These are phyloP conservation scores for Monosporozyma yasuniensis DNA, from an alignment of 805 yeast genomes.

Conservation along the genomic window DNA sequence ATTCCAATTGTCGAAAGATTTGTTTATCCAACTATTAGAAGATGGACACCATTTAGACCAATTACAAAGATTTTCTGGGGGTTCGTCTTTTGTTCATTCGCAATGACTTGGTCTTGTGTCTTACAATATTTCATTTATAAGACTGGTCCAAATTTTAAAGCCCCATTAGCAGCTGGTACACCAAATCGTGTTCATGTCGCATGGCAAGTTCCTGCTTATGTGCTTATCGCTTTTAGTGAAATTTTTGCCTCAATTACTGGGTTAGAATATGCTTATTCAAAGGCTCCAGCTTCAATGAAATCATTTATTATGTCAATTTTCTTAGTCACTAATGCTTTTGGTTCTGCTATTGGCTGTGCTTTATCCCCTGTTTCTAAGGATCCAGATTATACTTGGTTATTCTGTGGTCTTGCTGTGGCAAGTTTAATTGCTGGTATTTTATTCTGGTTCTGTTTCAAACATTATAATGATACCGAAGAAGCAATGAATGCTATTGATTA, in stretches of 20 bases:
- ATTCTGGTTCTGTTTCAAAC: conserved; percentile 54
- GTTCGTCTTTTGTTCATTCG: conserved; percentile 51
- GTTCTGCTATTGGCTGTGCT: conserved; percentile 70
- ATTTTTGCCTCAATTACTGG: conserved; percentile 76
- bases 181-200: conserved; percentile 50
- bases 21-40: conserved; percentile 47
- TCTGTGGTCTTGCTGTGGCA: conserved; percentile 51
- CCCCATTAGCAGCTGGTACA: conserved; percentile 38
- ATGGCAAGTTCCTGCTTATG: conserved; percentile 56
- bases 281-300: conserved; percentile 57
- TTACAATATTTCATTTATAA: conserved; percentile 61
- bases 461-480: conserved; percentile 49
- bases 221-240: conserved; percentile 65
- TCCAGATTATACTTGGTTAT: conserved; percentile 66
- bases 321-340: conserved; percentile 65
- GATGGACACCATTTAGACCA: conserved; percentile 50
- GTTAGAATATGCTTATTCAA: conserved; percentile 74
- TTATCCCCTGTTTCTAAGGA: conserved; percentile 56
- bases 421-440: conserved; percentile 49
- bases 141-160: conserved; percentile 65
- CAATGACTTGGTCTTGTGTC: conserved; percentile 72
- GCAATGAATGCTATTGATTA: conserved; percentile 45
- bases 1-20: conserved; percentile 60
- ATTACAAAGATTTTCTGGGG: conserved; percentile 65
- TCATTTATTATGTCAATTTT: conserved; percentile 42